Evolutionary conservation across 75 land plant species (phyloP).

Genomic region (Pinus albicaulis): DNA sequence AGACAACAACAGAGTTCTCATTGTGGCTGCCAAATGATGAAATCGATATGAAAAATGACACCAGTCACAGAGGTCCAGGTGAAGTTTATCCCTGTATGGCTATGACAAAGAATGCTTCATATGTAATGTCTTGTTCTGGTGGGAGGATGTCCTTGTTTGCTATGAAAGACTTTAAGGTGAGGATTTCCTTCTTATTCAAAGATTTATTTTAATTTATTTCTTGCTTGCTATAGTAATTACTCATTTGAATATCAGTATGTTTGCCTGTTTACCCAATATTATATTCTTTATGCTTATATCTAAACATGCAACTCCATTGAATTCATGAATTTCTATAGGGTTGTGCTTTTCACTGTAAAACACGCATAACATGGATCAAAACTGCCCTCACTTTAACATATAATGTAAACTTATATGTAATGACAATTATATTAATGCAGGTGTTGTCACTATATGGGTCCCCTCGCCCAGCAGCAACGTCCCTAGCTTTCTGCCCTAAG

Average conservation of each 20-base stretch:
- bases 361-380: too few species aligned
- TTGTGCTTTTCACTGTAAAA: too few species aligned
- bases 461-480: conserved; percentile 24
- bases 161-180: conserved; percentile 59
- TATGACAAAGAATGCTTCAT: conserved; percentile 55
- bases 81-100: conserved; percentile 62
- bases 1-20: conserved; percentile 49
- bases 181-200: not conserved
- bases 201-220: not conserved
- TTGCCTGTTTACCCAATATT: not conserved
- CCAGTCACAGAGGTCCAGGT: conserved; percentile 34
- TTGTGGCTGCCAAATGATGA: conserved; percentile 45
- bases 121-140: conserved; percentile 64
- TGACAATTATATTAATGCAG: conserved; percentile 9
- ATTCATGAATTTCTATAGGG: too few species aligned
- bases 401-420: too few species aligned
- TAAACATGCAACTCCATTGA: not conserved
- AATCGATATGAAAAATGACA: conserved; percentile 47
- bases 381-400: too few species aligned
- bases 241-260: not conserved
- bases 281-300: not conserved
- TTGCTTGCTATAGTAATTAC: not conserved
- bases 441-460: conserved; percentile 6
- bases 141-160: conserved; percentile 54
- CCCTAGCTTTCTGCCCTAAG: conserved; percentile 16